A percentile compares a stretch with the other conserved stretches of the same genome.
Evolutionary conservation across 1,139 yeast genomes (phyloP).

Genomic region (Zhuliangozyma parablackwelliae): DNA sequence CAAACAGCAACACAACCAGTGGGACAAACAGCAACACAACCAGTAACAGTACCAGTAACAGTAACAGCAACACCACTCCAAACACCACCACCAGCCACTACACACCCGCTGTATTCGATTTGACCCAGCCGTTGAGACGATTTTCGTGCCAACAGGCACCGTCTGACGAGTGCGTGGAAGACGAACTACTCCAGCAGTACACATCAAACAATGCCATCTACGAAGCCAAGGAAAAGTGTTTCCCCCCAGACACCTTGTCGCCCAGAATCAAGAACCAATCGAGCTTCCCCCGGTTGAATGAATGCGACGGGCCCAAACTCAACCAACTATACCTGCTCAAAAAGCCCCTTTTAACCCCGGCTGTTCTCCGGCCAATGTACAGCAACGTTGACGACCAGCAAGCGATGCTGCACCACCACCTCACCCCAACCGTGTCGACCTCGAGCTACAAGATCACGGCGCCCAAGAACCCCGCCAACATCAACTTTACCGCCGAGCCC

Average conservation of each 20-base stretch:
- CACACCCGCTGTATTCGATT: conserved; percentile 40
- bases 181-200: conserved; percentile 13
- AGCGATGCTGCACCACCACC: neutral
- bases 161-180: conserved; percentile 4
- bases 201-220: conserved; percentile 18
- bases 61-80: too few relatives aligned
- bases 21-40: too few relatives aligned
- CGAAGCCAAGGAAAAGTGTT: conserved; percentile 2
- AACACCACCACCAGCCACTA: conserved; percentile 11
- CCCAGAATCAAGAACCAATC: conserved; percentile 11
- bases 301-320: conserved; percentile 7
- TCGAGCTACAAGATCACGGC: conserved; percentile 3
- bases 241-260: neutral
- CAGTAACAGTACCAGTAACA: too few relatives aligned
- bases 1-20: too few relatives aligned
- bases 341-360: conserved; percentile 40
- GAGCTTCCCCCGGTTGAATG: conserved; percentile 10
- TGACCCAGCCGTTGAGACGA: conserved; percentile 32
- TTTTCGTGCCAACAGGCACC: conserved; percentile 11
- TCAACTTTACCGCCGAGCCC: conserved; percentile 22
- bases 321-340: conserved; percentile 32
- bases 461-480: neutral
- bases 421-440: neutral
- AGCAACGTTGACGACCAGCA: conserved; percentile 3
- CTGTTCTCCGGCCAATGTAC: conserved; percentile 34